Percentiles rank a stretch among this genome's conserved stretches.
phyloP scores from a whole-genome alignment of 1,284 basidiomycete species.

The Schizopora paradoxa region DNA sequence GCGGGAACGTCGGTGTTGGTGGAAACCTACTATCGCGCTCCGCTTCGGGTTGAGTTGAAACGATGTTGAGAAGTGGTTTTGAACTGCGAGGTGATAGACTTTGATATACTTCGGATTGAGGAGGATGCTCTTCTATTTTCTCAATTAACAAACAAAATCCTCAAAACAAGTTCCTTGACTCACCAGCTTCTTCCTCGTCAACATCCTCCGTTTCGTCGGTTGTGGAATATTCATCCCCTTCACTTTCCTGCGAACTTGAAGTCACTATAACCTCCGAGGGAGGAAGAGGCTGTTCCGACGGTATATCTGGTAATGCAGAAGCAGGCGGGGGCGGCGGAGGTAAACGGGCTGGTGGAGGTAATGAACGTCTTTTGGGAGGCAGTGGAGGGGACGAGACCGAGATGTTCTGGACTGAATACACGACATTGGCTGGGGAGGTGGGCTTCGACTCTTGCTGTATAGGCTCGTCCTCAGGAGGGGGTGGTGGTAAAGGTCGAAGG shows the following conservation, averaged over 20 bases:
- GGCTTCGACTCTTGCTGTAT: not conserved
- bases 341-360: slow-evolving; percentile 20
- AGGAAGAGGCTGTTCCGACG: not conserved
- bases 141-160: not conserved
- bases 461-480: not conserved
- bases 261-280: not conserved
- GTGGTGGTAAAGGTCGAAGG: slow-evolving; percentile 26
- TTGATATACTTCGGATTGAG: not conserved
- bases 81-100: not conserved
- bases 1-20: slow-evolving; percentile 11
- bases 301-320: not conserved
- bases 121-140: not conserved
- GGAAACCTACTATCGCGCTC: slow-evolving; percentile 8
- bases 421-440: not conserved
- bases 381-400: not conserved
- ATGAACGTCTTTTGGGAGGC: slow-evolving; percentile 16
- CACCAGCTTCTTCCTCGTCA: not conserved
- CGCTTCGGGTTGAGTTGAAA: not conserved
- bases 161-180: not conserved
- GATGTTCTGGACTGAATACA: slow-evolving; percentile 1
- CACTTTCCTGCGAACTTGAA: not conserved
- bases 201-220: slow-evolving; percentile 3
- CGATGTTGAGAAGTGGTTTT: not conserved
- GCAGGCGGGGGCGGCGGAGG: slow-evolving; percentile 14
- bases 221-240: not conserved